A percentile compares a stretch with the other conserved stretches of the same genome.
Conservation (phyloP, 805 yeast genomes). For the Cyberlindnera suaveolens region DNA sequence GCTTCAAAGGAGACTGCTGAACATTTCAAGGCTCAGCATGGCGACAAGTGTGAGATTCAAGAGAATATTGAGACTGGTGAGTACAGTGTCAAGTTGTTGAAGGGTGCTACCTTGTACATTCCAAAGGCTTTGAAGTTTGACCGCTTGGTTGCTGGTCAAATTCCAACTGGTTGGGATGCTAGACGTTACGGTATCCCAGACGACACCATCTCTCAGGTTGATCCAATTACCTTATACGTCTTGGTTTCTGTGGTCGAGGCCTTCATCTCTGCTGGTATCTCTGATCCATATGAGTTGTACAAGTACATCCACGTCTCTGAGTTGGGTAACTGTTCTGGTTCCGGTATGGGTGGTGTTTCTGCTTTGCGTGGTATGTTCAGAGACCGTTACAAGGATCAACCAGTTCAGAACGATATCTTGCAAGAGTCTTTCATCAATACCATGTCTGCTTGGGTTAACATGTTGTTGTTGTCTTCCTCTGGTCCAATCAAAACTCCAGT, state of each 20-base stretch:
- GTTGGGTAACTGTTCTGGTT: conserved; percentile 98
- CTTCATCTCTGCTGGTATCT: conserved; percentile 85
- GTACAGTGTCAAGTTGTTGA: conserved; percentile 80
- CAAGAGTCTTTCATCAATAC: conserved; percentile 99
- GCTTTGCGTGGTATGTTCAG: conserved; percentile 97
- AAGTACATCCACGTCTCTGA: conserved; percentile 97
- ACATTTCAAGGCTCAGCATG: conserved; percentile 90
- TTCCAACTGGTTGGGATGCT: conserved; percentile 98
- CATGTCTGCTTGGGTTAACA: conserved; percentile 99
- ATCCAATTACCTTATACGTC: conserved; percentile 88
- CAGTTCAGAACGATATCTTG: conserved; percentile 93
- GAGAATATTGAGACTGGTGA: conserved; percentile 88
- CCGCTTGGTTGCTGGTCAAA: conserved; percentile 71
- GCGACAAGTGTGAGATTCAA: conserved; percentile 87
- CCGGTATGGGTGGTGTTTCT: conserved; percentile 99
- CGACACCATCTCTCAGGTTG: conserved; percentile 90
- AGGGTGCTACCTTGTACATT: conserved; percentile 86
- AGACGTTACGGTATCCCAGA: conserved; percentile 91
- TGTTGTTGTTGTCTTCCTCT: conserved; percentile 92
- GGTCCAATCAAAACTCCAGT: conserved; percentile 99
- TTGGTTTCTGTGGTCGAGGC: conserved; percentile 96
- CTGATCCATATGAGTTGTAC: conserved; percentile 98
- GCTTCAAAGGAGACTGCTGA: conserved; percentile 92
- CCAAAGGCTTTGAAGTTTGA: conserved; percentile 74
- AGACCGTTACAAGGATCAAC: conserved; percentile 87